These are phyloP conservation scores for Anthracocystis walkeri DNA, from an alignment of 1,284 basidiomycete genomes.

Conservation along the genomic window DNA sequence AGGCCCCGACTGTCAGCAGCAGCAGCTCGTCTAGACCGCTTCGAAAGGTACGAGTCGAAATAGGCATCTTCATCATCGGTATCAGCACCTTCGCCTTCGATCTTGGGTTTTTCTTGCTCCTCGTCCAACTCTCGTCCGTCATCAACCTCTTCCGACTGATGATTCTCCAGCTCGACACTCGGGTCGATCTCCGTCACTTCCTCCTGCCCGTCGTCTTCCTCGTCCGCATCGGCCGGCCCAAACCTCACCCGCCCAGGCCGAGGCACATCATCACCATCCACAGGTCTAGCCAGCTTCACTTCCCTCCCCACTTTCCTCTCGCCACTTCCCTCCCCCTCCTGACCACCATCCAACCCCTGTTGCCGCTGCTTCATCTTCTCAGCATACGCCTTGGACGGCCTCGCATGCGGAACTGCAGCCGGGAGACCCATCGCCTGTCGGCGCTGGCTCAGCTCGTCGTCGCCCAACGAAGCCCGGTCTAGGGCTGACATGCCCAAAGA, in stretches of 20 bases:
- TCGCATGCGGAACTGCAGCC: constrained; percentile 62
- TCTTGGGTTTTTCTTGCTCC: constrained; percentile 47
- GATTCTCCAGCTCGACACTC: constrained; percentile 76
- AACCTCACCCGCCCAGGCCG: constrained; percentile 48
- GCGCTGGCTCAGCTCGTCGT: constrained; percentile 44
- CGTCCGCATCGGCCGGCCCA: constrained; percentile 19
- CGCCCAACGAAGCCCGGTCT: constrained; percentile 53
- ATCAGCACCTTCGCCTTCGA: constrained; percentile 47
- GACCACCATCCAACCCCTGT: constrained; percentile 7
- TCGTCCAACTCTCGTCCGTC: constrained; percentile 77
- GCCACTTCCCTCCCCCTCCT: constrained; percentile 9
- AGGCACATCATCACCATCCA: constrained; percentile 39
- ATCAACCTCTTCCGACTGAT: constrained; percentile 24
- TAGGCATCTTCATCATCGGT: constrained; percentile 75
- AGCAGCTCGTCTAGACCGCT: constrained; percentile 26
- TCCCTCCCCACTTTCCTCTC: constrained; percentile 3
- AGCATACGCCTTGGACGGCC: constrained; percentile 66
- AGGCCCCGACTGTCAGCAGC: constrained; percentile 65
- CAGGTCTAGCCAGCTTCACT: constrained; percentile 36
- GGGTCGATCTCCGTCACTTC: constrained; percentile 26
- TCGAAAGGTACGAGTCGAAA: constrained; percentile 38
- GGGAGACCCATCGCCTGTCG: constrained; percentile 54
- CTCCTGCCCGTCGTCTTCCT: constrained; percentile 31
- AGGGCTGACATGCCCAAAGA: constrained; percentile 63
- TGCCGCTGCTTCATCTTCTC: constrained; percentile 52